Base-by-base conservation (phyloP, 768 basidiomycete genomes). In the Lactifluus subvellereus region DNA sequence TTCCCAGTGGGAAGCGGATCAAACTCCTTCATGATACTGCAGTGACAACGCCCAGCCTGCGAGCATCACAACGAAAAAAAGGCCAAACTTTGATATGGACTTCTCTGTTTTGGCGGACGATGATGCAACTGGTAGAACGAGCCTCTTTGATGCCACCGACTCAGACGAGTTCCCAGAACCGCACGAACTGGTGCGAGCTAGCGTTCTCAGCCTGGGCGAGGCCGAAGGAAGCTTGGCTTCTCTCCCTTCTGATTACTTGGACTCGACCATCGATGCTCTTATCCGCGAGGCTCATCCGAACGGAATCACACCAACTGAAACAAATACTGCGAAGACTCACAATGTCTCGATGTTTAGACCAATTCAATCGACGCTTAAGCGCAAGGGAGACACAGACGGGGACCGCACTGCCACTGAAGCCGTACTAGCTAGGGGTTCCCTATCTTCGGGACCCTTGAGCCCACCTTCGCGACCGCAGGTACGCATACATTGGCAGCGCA, bases 21-120 rank as follows among this genome's bases (percentile, higher is more conserved):
- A 66, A 60, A 48, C 61, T 68, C 7, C 6, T 30, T 6, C 53
- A 57, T 30, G 37, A 49, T 8, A 37, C 45, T 37, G 10, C 43
- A 20, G 37, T 35, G 43, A 61, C 40, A 10, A 37, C 57, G n/a
- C 47, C 38, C 37, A 22, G 6, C n/a, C 42, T 56, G 18, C 27
- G 16, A 22, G 38, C 30, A 42, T 11, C 7, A 67, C 68, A 50
- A 47, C 58, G 30, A 67, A 68, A 58, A 54, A 58, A 10, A 73
- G 66, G 43, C 68, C 69, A 14, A 74, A 72, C 54, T 84, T 84
- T 64, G 76, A 82, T 61, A 66, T 87, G 27, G 75, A 82, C 55
- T 79, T 86, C 52, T 71, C 80, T 6, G 72, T 76, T 57, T 61
- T 83, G 27, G 51, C 61, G 54, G 72, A 72, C n/a, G 74, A 74